phyloP scores from a whole-genome alignment of 306 rosid genomes.

The Astragalus membranaceus region DNA sequence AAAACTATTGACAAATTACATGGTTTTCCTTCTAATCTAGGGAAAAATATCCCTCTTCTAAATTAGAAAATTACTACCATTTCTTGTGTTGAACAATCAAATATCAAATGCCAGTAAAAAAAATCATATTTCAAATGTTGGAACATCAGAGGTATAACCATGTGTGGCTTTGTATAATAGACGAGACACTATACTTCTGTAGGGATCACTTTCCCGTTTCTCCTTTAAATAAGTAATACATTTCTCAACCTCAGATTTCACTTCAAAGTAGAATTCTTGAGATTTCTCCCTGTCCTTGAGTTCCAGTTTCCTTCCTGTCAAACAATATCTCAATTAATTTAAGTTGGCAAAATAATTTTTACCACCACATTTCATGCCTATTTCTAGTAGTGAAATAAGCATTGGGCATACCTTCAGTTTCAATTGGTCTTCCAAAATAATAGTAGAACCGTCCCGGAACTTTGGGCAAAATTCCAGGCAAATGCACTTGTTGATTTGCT shows the following conservation, averaged over 20 bases:
- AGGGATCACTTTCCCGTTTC: slow-evolving; percentile 70
- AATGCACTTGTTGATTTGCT: slow-evolving; percentile 62
- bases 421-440: slow-evolving; percentile 79
- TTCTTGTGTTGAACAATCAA: neutral
- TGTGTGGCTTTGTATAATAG: slow-evolving; percentile 51
- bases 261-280: slow-evolving; percentile 55
- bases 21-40: neutral
- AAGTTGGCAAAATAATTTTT: neutral
- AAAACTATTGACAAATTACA: neutral
- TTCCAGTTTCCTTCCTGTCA: slow-evolving; percentile 60
- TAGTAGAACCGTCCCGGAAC: slow-evolving; percentile 81
- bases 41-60: neutral
- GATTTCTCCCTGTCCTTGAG: slow-evolving; percentile 50
- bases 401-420: slow-evolving; percentile 56
- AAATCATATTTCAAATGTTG: slow-evolving; percentile 64
- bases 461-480: slow-evolving; percentile 70
- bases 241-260: slow-evolving; percentile 67
- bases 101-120: too few relatives aligned
- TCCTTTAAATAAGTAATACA: slow-evolving; percentile 60
- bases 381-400: neutral
- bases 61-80: neutral
- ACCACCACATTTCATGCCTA: neutral
- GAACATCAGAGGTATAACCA: slow-evolving; percentile 57
- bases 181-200: slow-evolving; percentile 54
- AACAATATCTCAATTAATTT: slow-evolving; percentile 13